Conservation (phyloP, 2,329 filamentous ascomycete genomes). For the Exophiala sp. region DNA sequence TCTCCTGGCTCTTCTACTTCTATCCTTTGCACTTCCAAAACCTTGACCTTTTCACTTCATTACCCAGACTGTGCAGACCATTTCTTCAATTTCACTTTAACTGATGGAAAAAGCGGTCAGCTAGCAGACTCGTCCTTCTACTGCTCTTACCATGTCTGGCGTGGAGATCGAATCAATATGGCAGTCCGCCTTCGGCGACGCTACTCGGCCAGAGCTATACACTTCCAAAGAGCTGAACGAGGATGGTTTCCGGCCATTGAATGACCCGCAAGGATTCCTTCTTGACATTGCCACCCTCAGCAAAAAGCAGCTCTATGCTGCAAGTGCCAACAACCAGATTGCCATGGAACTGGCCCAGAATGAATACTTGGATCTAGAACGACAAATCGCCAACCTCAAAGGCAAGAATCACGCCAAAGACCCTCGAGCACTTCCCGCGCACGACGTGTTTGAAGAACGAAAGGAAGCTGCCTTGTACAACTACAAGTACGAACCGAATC, state of each 20-base stretch:
- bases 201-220: slow-evolving; percentile 23
- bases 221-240: slow-evolving; percentile 20
- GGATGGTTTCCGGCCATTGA: slow-evolving; percentile 26
- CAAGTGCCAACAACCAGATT: slow-evolving; percentile 50
- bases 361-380: slow-evolving; percentile 49
- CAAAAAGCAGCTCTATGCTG: slow-evolving; percentile 42
- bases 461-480: slow-evolving; percentile 58
- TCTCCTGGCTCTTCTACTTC: neutral
- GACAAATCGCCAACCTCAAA: slow-evolving; percentile 44
- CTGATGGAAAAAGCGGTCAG: slow-evolving; percentile 4
- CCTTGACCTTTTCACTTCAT: neutral
- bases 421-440: slow-evolving; percentile 39
- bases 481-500: slow-evolving; percentile 51
- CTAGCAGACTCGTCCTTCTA: neutral
- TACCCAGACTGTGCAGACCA: neutral
- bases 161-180: slow-evolving; percentile 21
- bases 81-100: slow-evolving; percentile 8
- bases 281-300: slow-evolving; percentile 18
- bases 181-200: slow-evolving; percentile 24
- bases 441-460: slow-evolving; percentile 51
- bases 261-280: slow-evolving; percentile 23
- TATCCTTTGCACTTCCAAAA: neutral
- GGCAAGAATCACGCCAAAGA: slow-evolving; percentile 50
- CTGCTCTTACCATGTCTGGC: slow-evolving; percentile 9
- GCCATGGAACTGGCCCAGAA: slow-evolving; percentile 53